Conservation (phyloP, 192 early-diverging fungal genomes). For the Gryganskiella cystojenkinii region DNA sequence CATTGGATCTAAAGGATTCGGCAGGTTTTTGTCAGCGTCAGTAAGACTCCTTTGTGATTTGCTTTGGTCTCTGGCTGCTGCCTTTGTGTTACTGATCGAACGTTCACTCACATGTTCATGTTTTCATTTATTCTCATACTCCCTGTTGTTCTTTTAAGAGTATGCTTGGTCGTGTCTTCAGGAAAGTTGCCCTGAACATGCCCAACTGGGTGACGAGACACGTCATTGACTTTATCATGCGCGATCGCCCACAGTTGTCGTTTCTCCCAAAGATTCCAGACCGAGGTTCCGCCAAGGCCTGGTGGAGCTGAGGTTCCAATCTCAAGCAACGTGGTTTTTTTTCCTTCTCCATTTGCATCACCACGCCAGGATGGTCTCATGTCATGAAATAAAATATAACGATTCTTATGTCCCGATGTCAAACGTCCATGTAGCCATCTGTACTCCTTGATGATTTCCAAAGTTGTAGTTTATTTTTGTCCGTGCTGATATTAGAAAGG, state of each 20-base stretch:
- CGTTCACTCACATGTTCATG: too few species aligned
- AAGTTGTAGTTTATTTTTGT: too few species aligned
- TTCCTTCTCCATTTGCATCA: too few species aligned
- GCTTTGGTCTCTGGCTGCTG: background rate
- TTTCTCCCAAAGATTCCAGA: conserved; percentile 29
- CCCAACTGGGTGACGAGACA: conserved; percentile 9
- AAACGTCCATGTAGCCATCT: too few species aligned
- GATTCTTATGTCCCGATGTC: too few species aligned
- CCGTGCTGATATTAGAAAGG: conserved; percentile 34
- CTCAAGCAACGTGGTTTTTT: too few species aligned
- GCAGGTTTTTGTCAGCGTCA: conserved; percentile 11
- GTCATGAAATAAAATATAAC: too few species aligned
- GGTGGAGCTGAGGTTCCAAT: background rate
- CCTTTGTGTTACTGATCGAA: too few species aligned
- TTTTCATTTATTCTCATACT: too few species aligned
- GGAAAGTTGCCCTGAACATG: conserved; percentile 7
- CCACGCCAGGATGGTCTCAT: too few species aligned
- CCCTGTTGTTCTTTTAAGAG: background rate
- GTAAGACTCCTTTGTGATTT: background rate
- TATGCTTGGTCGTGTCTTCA: background rate
- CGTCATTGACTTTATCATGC: conserved; percentile 18
- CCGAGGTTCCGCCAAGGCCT: conserved; percentile 14
- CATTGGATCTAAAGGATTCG: conserved; percentile 28
- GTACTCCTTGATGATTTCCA: too few species aligned
- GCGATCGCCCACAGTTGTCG: conserved; percentile 25